A percentile compares a stretch with the other conserved stretches of the same genome.
Evolutionary conservation across 768 basidiomycete genomes (phyloP).

Genomic region (Lactarius psammicola): DNA sequence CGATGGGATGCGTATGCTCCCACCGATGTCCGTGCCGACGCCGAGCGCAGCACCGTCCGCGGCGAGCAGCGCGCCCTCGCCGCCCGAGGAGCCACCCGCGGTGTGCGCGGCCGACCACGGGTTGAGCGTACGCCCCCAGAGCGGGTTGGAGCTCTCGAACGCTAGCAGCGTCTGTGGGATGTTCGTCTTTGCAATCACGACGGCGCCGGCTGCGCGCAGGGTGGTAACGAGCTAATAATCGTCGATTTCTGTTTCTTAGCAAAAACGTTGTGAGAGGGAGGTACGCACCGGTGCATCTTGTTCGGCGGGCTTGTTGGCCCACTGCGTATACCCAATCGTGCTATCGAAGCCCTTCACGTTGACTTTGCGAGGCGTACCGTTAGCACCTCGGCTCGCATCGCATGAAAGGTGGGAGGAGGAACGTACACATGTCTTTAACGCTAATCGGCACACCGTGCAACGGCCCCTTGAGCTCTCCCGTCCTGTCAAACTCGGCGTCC

Average conservation of each 20-base stretch:
- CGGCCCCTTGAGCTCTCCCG: slow-evolving; percentile 57
- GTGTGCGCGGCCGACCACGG: slow-evolving; percentile 50
- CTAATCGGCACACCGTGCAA: slow-evolving; percentile 81
- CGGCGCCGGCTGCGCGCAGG: slow-evolving; percentile 70
- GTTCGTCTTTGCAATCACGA: slow-evolving; percentile 88
- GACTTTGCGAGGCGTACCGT: slow-evolving; percentile 38
- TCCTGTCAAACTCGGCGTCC: slow-evolving; percentile 61
- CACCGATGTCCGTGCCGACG: slow-evolving; percentile 78
- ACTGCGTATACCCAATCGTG: slow-evolving; percentile 69
- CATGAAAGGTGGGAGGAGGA: background rate
- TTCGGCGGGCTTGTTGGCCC: slow-evolving; percentile 60
- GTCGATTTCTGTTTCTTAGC: no score
- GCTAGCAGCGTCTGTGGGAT: slow-evolving; percentile 87
- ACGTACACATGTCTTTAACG: slow-evolving; percentile 71
- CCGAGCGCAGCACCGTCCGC: slow-evolving; percentile 81
- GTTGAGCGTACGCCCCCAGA: slow-evolving; percentile 74
- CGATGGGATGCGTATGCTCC: slow-evolving; percentile 78
- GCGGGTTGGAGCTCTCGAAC: slow-evolving; percentile 78
- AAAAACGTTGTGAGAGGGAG: background rate
- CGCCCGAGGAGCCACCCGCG: slow-evolving; percentile 25
- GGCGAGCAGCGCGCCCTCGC: slow-evolving; percentile 72
- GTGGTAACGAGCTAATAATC: slow-evolving; percentile 51
- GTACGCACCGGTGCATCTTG: slow-evolving; percentile 61
- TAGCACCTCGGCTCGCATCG: no score
- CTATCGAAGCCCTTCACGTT: slow-evolving; percentile 64